A percentile compares a stretch with the other conserved stretches of the same genome.
phyloP scores from a whole-genome alignment of 2,329 filamentous ascomycete genomes.

The Colletotrichum sp. region DNA sequence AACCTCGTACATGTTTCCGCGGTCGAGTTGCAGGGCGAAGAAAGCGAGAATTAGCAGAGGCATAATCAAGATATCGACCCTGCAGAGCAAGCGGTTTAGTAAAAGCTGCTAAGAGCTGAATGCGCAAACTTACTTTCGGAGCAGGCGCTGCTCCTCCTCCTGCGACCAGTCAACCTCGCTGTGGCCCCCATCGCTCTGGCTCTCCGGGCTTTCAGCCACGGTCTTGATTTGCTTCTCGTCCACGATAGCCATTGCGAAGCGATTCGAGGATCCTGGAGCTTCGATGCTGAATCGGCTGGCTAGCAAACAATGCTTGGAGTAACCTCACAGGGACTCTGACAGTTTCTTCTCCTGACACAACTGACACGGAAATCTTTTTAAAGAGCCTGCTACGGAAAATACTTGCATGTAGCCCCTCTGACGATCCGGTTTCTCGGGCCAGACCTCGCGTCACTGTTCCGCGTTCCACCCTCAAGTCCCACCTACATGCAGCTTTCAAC shows the following conservation, averaged over 20 bases:
- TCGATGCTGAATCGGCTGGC: neutral
- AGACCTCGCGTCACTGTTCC: neutral
- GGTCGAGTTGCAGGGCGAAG: conserved; percentile 44
- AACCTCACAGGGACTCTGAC: neutral
- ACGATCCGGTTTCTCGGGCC: neutral
- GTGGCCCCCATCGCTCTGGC: neutral
- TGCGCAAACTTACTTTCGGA: conserved; percentile 30
- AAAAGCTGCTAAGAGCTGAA: neutral
- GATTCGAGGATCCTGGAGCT: neutral
- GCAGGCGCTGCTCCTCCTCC: conserved; percentile 30
- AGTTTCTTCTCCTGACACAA: neutral
- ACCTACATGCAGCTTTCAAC: neutral
- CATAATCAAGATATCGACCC: conserved; percentile 49
- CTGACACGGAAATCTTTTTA: neutral
- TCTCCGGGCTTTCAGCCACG: neutral
- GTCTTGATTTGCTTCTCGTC: conserved; percentile 2
- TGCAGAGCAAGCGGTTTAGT: conserved; percentile 22
- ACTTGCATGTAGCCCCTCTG: neutral
- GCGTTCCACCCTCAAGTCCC: neutral
- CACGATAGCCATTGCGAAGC: neutral
- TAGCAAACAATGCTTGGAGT: neutral
- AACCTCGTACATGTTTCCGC: conserved; percentile 37
- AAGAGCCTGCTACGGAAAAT: neutral
- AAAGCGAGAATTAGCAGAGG: conserved; percentile 51
- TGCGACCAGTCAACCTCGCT: conserved; percentile 26